A percentile compares a stretch with the other conserved stretches of the same genome.
These are phyloP conservation scores for Euphorbia peplus DNA, from an alignment of 345 rosid species.

Conservation along the genomic window DNA sequence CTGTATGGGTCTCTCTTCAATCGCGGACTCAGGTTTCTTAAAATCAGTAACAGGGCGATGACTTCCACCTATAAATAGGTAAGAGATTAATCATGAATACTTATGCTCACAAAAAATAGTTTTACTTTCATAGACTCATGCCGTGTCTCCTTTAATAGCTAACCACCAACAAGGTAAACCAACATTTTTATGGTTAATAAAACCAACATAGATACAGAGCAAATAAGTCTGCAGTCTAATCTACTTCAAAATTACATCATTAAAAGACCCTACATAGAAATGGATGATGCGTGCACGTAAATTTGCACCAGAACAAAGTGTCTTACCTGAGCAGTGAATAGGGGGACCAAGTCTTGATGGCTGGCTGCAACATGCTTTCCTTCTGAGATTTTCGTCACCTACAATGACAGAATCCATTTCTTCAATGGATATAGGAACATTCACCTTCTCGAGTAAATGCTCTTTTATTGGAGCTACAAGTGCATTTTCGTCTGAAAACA, in stretches of 20 bases:
- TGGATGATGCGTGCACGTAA: not conserved
- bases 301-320: not conserved
- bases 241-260: not conserved
- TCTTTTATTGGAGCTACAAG: slow-evolving; percentile 9
- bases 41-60: slow-evolving; percentile 26
- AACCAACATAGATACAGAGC: not conserved
- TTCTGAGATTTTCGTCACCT: not conserved
- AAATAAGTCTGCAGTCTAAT: not conserved
- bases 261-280: not conserved
- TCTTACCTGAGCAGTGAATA: slow-evolving; percentile 11
- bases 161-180: not conserved
- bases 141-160: not conserved
- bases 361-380: slow-evolving; percentile 2
- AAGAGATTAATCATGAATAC: slow-evolving; percentile 1
- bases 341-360: slow-evolving; percentile 5
- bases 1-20: slow-evolving; percentile 23
- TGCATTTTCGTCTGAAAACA: slow-evolving; percentile 19
- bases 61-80: slow-evolving; percentile 26
- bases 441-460: slow-evolving; percentile 1
- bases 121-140: not conserved
- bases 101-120: not conserved
- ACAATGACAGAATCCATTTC: not conserved
- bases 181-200: not conserved
- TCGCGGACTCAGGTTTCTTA: slow-evolving; percentile 17
- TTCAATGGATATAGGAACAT: slow-evolving; percentile 6